Percentiles rank a stretch among this genome's conserved stretches.
phyloP scores from a whole-genome alignment of 768 basidiomycete species.

The Phallus indusiatus region DNA sequence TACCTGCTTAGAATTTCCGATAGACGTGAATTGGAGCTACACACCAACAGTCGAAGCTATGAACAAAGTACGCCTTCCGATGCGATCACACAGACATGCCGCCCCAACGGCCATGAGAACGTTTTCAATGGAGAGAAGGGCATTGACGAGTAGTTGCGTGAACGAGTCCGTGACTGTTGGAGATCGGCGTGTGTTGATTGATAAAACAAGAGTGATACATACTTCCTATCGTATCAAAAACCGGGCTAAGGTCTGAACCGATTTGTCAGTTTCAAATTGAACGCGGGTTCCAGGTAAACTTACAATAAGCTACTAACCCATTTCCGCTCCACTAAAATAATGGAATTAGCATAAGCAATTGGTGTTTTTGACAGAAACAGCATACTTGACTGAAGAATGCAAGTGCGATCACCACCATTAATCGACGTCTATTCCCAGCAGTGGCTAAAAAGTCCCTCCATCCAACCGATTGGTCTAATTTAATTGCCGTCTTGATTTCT shows the following conservation, averaged over 20 bases:
- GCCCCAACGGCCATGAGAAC: slow-evolving; percentile 43
- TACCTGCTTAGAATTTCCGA: slow-evolving; percentile 26
- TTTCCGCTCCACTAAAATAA: slow-evolving; percentile 34
- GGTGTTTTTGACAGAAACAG: not conserved
- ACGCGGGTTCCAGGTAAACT: not conserved
- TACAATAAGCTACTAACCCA: slow-evolving; percentile 34
- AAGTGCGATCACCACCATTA: slow-evolving; percentile 48
- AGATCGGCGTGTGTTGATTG: not conserved
- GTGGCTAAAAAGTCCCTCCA: slow-evolving; percentile 39
- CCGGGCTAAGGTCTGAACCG: slow-evolving; percentile 38
- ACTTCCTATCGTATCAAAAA: slow-evolving; percentile 43
- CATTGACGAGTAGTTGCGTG: slow-evolving; percentile 40
- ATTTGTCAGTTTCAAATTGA: not conserved
- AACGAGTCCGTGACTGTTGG: slow-evolving; percentile 32
- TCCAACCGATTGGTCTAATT: slow-evolving; percentile 34
- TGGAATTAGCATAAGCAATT: not conserved
- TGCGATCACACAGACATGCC: slow-evolving; percentile 38
- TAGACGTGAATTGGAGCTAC: slow-evolving; percentile 14
- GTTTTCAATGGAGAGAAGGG: slow-evolving; percentile 45
- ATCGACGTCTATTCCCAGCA: slow-evolving; percentile 42
- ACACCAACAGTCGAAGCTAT: slow-evolving; percentile 35
- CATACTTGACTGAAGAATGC: slow-evolving; percentile 45
- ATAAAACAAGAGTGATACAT: slow-evolving; percentile 3
- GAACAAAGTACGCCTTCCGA: slow-evolving; percentile 43
- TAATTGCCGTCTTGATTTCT: slow-evolving; percentile 54